These are phyloP conservation scores for Ophiostoma sp. DNA, from an alignment of 2,329 filamentous ascomycete species.

Conservation along the genomic window DNA sequence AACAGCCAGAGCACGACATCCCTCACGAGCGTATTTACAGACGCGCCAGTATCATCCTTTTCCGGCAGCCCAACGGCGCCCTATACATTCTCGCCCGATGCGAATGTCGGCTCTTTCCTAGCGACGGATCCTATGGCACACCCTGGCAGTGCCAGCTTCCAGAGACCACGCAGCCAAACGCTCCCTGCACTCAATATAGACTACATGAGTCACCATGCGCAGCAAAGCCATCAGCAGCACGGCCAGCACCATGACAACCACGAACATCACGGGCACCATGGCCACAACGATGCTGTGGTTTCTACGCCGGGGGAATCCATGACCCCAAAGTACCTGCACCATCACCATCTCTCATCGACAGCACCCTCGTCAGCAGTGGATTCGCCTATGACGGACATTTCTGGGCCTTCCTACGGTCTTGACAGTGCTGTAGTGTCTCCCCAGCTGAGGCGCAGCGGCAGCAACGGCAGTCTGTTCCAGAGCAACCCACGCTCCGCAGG, in stretches of 20 bases:
- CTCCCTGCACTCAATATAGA: conserved; percentile 68
- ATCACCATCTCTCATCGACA: conserved; percentile 44
- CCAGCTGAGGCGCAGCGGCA: conserved; percentile 47
- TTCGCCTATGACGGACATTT: conserved; percentile 45
- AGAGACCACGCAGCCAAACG: conserved; percentile 79
- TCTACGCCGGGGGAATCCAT: conserved; percentile 25
- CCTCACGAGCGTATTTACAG: conserved; percentile 61
- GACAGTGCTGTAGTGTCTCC: conserved; percentile 38
- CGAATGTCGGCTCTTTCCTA: conserved; percentile 60
- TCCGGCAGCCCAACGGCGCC: conserved; percentile 68
- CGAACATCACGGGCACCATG: not conserved
- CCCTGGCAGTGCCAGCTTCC: conserved; percentile 48
- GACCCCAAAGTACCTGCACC: conserved; percentile 54
- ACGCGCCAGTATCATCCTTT: conserved; percentile 60
- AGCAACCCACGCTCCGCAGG: conserved; percentile 29
- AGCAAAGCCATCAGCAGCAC: conserved; percentile 23
- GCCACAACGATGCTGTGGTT: not conserved
- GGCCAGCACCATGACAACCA: not conserved
- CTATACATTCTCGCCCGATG: conserved; percentile 70
- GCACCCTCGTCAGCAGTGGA: conserved; percentile 49
- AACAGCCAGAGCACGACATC: conserved; percentile 44
- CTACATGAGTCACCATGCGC: conserved; percentile 43
- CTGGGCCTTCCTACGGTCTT: conserved; percentile 38
- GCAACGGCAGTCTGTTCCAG: conserved; percentile 42
- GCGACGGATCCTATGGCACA: conserved; percentile 38